phyloP scores from a whole-genome alignment of 2,329 filamentous ascomycete genomes.

The Penicillium occitanis region DNA sequence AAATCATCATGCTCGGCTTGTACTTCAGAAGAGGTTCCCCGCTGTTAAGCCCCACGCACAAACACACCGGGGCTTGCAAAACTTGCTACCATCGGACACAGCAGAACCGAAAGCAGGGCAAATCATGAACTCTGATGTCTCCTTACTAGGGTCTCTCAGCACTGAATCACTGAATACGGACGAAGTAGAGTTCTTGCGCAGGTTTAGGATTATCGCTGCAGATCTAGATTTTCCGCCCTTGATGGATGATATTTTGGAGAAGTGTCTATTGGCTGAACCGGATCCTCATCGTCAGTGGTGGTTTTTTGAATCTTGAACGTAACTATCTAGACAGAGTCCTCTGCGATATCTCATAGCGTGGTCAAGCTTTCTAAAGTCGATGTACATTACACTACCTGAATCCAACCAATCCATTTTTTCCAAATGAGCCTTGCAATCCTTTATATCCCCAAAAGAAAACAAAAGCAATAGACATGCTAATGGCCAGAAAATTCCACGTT shows the following conservation, averaged over 20 bases:
- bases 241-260: not conserved
- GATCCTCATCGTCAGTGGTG: constrained; percentile 1
- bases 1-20: not conserved
- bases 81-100: not conserved
- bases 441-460: no score
- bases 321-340: not conserved
- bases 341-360: not conserved
- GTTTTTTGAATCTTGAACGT: not conserved
- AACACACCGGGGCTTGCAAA: not conserved
- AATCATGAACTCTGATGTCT: not conserved
- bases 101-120: not conserved
- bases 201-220: not conserved
- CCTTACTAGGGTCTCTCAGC: not conserved
- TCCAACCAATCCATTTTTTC: no score
- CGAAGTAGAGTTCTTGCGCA: not conserved
- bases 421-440: no score
- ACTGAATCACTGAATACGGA: no score
- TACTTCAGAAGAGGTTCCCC: not conserved
- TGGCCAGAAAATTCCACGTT: not conserved
- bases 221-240: no score
- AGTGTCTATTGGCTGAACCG: not conserved
- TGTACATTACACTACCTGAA: not conserved
- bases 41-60: not conserved
- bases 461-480: not conserved
- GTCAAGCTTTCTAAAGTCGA: not conserved